phyloP scores from a whole-genome alignment of 2,329 filamentous ascomycete genomes.

The Xylaria sp. region DNA sequence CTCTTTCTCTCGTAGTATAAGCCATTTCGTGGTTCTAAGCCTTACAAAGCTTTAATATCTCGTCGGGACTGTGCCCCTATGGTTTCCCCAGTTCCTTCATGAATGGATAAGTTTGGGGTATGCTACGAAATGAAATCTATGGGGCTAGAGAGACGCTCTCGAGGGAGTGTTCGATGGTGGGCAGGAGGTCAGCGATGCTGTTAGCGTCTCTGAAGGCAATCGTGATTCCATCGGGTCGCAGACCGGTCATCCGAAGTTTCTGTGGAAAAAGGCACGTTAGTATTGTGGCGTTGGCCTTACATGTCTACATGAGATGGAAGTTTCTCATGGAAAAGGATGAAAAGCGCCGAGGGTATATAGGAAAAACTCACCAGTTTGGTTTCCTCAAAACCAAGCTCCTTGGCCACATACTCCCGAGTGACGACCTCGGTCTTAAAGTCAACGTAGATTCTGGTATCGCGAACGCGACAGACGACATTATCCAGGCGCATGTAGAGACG shows the following conservation, averaged over 20 bases:
- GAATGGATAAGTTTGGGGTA: no score
- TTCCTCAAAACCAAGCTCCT: conserved; percentile 73
- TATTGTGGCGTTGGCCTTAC: no score
- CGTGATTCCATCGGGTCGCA: conserved; percentile 57
- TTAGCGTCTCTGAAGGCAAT: conserved; percentile 67
- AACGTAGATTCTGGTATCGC: conserved; percentile 87
- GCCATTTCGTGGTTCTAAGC: no score
- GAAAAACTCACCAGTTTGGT: conserved; percentile 59
- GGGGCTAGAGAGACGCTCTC: conserved; percentile 39
- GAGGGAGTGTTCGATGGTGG: conserved; percentile 54
- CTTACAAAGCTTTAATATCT: no score
- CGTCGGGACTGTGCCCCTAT: no score
- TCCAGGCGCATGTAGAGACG: conserved; percentile 92
- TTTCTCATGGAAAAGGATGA: not conserved
- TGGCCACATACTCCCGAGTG: conserved; percentile 83
- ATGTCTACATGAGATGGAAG: no score
- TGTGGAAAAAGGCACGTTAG: conserved; percentile 15
- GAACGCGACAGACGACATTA: conserved; percentile 77
- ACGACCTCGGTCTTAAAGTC: conserved; percentile 78
- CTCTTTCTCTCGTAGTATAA: no score
- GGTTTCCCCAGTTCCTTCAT: no score
- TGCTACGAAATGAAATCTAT: not conserved
- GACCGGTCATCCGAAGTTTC: conserved; percentile 36
- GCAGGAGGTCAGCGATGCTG: conserved; percentile 56
- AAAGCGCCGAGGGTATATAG: not conserved